Base-by-base conservation (phyloP, 192 early-diverging fungal species). In the Lobosporangium transversale region DNA sequence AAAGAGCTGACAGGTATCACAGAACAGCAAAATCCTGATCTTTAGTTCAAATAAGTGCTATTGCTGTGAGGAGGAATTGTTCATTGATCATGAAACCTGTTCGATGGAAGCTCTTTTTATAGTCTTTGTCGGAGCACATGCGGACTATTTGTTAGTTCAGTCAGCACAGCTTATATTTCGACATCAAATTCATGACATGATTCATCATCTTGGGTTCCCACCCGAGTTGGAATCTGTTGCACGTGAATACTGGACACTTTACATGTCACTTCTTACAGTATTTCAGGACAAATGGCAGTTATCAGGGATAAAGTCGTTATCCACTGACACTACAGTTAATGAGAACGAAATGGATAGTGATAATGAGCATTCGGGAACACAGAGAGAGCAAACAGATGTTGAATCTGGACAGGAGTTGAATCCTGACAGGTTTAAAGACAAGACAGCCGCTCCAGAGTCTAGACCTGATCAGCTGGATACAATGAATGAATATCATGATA, bases 191-290 rank as follows among this genome's bases (percentile, higher is more conserved):
- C 31, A 66, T 29, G 43, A 43, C 12, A 18, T 76, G 24, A 45
- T 76, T 15, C 64, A 67, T 27, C 53, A 76, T 26, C 35, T 60
- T 8, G 53, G 53, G 18, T 76, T 59, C 43, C 73, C 73, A 17
- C 31, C 33, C 11, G 73, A 76, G 30, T 17, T 76, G 3, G 48
- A 62, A 30, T 35, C 31, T 26, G 73, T 76, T 20, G 65, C 48
- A 6, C 53, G 31, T 4, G 73, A 76, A 48, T 67, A 62, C 33
- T 76, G 73, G 73, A 62, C 31, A 0, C 23, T 66, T 11, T 62
- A 52, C 30, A 21, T 67, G n/a, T 36, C 51, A 17, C 20, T 36
- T 2, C 53, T 65, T 15, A n/a, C 11, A n/a, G 26, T 3, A 21
- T 54, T 59, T 24, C 45, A 66, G 26, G 50, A 54, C 42, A 43